Base-by-base conservation (phyloP, 129 eudicot genomes). In the carrot (Daucus carota) region DNA sequence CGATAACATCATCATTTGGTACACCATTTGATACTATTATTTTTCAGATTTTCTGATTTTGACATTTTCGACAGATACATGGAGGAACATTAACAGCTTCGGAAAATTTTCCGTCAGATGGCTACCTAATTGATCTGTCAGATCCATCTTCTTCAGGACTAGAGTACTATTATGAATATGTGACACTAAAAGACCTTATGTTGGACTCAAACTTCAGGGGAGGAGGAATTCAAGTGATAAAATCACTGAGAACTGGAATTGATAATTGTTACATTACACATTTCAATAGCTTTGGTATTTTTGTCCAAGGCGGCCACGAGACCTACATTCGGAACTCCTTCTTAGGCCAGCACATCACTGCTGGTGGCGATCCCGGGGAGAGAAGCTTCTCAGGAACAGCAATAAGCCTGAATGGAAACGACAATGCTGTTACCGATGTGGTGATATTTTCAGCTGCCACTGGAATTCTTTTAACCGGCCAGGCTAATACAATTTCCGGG, bases 81-180 rank as follows among this genome's bases (percentile, higher is more conserved):
- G 93, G 97, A 46, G 99, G 99, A 46, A 89, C 99, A 44, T 33
- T 94, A 10, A 86, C 75, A 73, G 97, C 99, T 29, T 87, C 94
- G 0, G 78, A 86, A 6, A 70, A 82, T 67, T 94, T 94, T 73
- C 83, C 93, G 33, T 66, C 45, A 0, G 87, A 87, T 72, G 81
- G 87, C 15, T 94, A 89, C 42, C 77, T 94, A 44, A 86, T 94
- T 38, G 99, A 94, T 75, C 73, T 94, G 69, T 86, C 99, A 11
- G 68, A 87, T 10, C n/a, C 86, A 0, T 65, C 86, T 0, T 78
- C 87, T 16, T 31, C 80, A 24, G 74, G 67, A 38, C 34, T 66
- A 0, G 71, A 34, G 11, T 90, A 83, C 74, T 78, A 73, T 80
- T 91, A 78, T 57, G 97, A 94, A 54, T 91, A 81, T 76, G 79